Conservation (phyloP, 176 grass and related monocot species). For the Rhynchospora tenuis region DNA sequence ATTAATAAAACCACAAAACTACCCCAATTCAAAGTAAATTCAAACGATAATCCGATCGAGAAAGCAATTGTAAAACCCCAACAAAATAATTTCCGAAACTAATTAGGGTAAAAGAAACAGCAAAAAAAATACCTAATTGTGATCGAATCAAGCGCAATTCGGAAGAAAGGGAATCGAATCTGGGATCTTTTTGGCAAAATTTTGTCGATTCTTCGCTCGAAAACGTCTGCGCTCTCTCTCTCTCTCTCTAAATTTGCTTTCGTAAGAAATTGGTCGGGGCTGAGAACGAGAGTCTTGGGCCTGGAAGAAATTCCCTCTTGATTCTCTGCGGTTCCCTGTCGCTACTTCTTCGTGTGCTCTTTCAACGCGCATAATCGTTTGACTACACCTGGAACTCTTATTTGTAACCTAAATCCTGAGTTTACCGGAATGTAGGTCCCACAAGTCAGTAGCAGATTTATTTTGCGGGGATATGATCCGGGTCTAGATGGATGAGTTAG, state of each 20-base stretch:
- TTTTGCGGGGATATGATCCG: not conserved
- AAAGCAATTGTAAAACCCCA: not conserved
- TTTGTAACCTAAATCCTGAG: not conserved
- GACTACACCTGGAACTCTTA: not conserved
- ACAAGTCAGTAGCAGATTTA: not conserved
- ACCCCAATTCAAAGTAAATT: not conserved
- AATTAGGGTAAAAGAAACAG: not conserved
- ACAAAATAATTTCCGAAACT: not conserved
- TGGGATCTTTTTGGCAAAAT: not conserved
- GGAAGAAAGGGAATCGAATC: not conserved
- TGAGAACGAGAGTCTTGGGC: constrained; percentile 4
- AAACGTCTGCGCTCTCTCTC: constrained; percentile 11
- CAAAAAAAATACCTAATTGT: constrained; percentile 1
- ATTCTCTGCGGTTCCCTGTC: not conserved
- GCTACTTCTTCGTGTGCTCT: not conserved
- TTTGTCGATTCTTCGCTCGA: not conserved
- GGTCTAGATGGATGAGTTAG: not conserved
- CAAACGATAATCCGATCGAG: not conserved
- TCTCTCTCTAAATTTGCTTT: constrained; percentile 14
- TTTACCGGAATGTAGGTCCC: not conserved
- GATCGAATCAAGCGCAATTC: constrained; percentile 10
- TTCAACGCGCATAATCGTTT: not conserved
- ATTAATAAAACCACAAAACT: not conserved
- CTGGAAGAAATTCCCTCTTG: not conserved
- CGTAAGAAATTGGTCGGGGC: constrained; percentile 5